Conservation (phyloP, 352 stramenopile genomes). For the Phytophthora fragariae region DNA sequence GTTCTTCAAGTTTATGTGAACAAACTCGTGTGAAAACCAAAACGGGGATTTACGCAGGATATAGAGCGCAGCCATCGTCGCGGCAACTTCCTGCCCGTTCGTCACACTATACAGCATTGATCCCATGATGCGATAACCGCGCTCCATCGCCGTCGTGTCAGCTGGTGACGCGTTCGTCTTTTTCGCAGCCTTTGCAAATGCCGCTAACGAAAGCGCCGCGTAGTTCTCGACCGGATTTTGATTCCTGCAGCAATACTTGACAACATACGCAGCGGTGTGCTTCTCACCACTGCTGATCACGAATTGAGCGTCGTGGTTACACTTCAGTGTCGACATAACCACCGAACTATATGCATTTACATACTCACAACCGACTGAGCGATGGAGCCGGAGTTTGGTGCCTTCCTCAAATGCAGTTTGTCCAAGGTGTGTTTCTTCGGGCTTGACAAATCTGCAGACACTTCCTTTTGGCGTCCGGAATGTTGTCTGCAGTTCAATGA, state of each 20-base stretch:
- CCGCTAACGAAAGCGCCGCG: too few species aligned
- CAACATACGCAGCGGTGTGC: too few species aligned
- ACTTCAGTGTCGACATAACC: neutral
- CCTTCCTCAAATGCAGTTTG: too few species aligned
- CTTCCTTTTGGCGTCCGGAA: too few species aligned
- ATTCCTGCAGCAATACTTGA: too few species aligned
- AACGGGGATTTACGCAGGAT: conserved; percentile 20
- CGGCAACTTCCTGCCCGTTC: conserved; percentile 24
- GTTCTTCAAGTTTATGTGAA: conserved; percentile 8
- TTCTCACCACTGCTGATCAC: neutral
- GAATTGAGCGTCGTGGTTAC: neutral
- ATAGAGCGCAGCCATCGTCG: conserved; percentile 26
- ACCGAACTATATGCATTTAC: neutral
- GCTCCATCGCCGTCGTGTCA: conserved; percentile 9
- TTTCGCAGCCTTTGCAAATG: too few species aligned
- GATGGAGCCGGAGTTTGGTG: neutral
- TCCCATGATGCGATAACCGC: conserved; percentile 17
- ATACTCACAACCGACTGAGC: neutral
- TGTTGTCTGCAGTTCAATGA: too few species aligned
- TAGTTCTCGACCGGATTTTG: too few species aligned
- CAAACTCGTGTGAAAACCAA: conserved; percentile 32
- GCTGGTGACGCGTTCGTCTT: neutral
- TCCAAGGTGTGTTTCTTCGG: too few species aligned
- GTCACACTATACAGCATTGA: conserved; percentile 32
- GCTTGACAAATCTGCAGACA: too few species aligned